Conservation (phyloP, 352 stramenopile species). For the Thalassiosira exigua region DNA sequence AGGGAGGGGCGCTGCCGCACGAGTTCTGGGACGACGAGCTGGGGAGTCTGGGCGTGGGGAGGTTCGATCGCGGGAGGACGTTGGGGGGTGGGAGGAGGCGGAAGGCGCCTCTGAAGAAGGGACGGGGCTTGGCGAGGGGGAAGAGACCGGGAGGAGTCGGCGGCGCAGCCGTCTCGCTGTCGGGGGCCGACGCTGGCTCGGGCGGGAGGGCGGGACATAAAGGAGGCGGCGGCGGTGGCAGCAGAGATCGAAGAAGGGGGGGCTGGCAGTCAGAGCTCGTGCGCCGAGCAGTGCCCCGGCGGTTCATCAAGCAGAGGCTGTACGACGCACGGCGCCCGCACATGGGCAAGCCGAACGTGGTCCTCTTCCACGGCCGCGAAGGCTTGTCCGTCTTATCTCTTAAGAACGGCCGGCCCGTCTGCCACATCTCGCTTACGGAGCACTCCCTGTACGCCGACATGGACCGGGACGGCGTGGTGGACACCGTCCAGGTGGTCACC, state of each 20-base stretch:
- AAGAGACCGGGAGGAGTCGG: constrained; percentile 22
- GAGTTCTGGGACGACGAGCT: constrained; percentile 66
- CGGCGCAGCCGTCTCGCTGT: constrained; percentile 11
- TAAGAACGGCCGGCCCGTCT: constrained; percentile 77
- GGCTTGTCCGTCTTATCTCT: constrained; percentile 78
- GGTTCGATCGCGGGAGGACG: constrained; percentile 55
- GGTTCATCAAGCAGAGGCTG: constrained; percentile 38
- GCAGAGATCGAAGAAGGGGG: not conserved
- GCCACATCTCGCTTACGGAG: constrained; percentile 75
- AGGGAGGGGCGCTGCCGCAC: constrained; percentile 68
- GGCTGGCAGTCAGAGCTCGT: constrained; percentile 59
- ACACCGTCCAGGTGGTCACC: constrained; percentile 74
- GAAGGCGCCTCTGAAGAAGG: not conserved
- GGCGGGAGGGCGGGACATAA: constrained; percentile 6
- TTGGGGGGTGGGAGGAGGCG: constrained; percentile 26
- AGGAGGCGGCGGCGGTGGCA: not conserved
- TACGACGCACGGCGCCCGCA: constrained; percentile 46
- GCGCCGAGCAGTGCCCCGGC: constrained; percentile 31
- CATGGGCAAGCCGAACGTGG: constrained; percentile 72
- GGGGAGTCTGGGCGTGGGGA: constrained; percentile 55
- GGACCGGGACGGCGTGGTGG: constrained; percentile 75
- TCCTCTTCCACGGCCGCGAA: constrained; percentile 66
- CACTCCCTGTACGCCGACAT: constrained; percentile 79
- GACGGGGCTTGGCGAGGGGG: constrained; percentile 1
- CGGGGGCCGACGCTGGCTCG: constrained; percentile 12